Base-by-base conservation (phyloP, 2,329 filamentous ascomycete genomes). In the Epichloe glyceriae region DNA sequence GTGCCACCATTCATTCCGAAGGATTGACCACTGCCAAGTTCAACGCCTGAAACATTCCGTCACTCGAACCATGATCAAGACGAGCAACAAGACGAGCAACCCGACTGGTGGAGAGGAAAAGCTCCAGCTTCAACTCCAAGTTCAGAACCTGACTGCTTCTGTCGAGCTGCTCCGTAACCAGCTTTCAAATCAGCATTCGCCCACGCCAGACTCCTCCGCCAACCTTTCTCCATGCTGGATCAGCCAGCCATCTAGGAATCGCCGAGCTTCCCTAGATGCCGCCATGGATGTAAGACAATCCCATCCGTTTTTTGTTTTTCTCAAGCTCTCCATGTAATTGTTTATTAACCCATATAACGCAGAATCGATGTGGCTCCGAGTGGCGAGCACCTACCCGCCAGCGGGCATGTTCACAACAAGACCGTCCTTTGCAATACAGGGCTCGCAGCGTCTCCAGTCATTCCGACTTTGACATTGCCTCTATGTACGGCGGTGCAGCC, bases 371-470 rank as follows among this genome's bases (percentile, higher is more conserved):
- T 39, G 14, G 17, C 15, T 46, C 41, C 1, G 47, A 50, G 7
- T 57, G 40, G 37, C 26, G 19, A 37, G 54, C 56, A 5, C 46
- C 50, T 41, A 56, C 54, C 46, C 55, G 56, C 34, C 60, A 57
- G 52, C 57, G 60, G 30, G 57, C 59, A 19, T 54, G 55, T 41
- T 65, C 62, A 26, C 63, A 64, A 43, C 62, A 65, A 50, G 55
- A 59, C 1, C 52, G 61, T 12, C 54, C 61, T 8, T 62, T 65
- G 1, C 63, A 67, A 33, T 62, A 63, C 54, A 76, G 75, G 73
- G 65, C 67, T 57, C 71, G 73, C 51, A 69, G 64, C 50, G 61
- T 63, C 14, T 75, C 73, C 39, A 70, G 64, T 55, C 62, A 66
- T 34, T 71, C 71, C 10, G 66, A 69, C 26, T 59, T 61, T 39